These are phyloP conservation scores for Hamigera avellanea DNA, from an alignment of 495 filamentous ascomycete genomes.

Conservation along the genomic window DNA sequence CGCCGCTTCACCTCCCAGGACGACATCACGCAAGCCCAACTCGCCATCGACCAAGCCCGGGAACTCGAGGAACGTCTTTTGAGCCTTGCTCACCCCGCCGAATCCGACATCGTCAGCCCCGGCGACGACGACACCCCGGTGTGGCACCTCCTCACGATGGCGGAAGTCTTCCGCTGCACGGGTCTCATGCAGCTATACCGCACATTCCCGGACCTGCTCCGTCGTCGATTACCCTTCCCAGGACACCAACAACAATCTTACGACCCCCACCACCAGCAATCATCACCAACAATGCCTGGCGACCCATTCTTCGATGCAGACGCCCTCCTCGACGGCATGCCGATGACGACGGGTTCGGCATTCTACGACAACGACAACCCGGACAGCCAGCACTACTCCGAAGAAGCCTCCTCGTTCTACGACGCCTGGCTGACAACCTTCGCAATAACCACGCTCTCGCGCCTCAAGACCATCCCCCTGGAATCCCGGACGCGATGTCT, in stretches of 20 bases:
- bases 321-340: neutral
- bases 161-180: constrained; percentile 43
- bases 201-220: constrained; percentile 40
- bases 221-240: constrained; percentile 22
- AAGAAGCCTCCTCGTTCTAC: constrained; percentile 10
- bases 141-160: constrained; percentile 44
- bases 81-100: constrained; percentile 32
- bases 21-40: constrained; percentile 28
- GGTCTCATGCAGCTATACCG: constrained; percentile 45
- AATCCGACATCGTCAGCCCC: constrained; percentile 38
- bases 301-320: neutral
- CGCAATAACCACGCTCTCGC: constrained; percentile 38
- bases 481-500: constrained; percentile 44
- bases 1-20: constrained; percentile 24
- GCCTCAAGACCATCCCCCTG: constrained; percentile 37
- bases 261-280: neutral
- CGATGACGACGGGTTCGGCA: neutral
- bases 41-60: constrained; percentile 33
- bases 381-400: neutral
- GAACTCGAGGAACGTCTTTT: constrained; percentile 41
- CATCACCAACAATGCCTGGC: neutral
- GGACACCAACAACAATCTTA: neutral
- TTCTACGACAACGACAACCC: neutral
- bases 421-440: constrained; percentile 41
- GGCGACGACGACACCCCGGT: constrained; percentile 45